These are phyloP conservation scores for Entomortierella parvispora DNA, from an alignment of 192 early-diverging fungal genomes.

Conservation along the genomic window DNA sequence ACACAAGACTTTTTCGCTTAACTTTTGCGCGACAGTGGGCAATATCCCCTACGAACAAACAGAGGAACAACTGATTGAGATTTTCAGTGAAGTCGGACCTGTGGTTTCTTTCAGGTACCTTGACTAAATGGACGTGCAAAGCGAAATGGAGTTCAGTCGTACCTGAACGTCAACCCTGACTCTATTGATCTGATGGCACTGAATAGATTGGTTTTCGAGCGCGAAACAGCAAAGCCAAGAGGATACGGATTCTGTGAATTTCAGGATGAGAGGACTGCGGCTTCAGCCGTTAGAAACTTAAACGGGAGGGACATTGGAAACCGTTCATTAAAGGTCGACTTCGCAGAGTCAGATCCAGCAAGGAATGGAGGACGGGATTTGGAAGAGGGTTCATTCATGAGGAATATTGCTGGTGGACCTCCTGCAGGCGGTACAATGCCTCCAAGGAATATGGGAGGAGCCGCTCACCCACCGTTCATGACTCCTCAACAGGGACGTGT, in stretches of 20 bases:
- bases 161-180: not conserved
- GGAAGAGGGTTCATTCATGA: conserved; percentile 25
- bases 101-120: conserved; percentile 74
- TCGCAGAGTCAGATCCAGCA: conserved; percentile 82
- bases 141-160: not conserved
- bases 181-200: not conserved
- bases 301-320: conserved; percentile 92
- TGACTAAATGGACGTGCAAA: not conserved
- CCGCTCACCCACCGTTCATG: conserved; percentile 13
- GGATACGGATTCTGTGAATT: conserved; percentile 97
- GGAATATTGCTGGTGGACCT: conserved; percentile 12
- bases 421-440: no score
- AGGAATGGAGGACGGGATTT: conserved; percentile 26
- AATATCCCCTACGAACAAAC: conserved; percentile 92
- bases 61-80: conserved; percentile 91
- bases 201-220: conserved; percentile 88
- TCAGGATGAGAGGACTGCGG: conserved; percentile 90
- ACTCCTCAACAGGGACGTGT: conserved; percentile 16
- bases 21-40: conserved; percentile 58
- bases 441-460: not conserved
- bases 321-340: conserved; percentile 90
- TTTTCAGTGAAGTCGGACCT: conserved; percentile 94
- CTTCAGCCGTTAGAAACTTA: conserved; percentile 93
- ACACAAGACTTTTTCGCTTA: not conserved
- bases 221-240: conserved; percentile 85